phyloP scores from a whole-genome alignment of 1,139 yeast species.

The Arxiozyma heterogenica region DNA sequence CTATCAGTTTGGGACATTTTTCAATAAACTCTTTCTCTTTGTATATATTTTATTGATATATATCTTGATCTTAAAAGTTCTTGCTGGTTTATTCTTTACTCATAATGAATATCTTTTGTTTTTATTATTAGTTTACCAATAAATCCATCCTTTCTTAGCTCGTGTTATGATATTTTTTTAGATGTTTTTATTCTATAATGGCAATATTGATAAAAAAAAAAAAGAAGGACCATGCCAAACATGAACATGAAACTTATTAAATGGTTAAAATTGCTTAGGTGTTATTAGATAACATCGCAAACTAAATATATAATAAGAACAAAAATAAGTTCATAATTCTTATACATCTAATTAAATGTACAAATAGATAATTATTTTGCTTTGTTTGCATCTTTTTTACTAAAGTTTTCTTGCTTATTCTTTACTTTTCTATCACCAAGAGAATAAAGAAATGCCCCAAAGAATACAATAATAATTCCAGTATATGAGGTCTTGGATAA shows the following conservation, averaged over 20 bases:
- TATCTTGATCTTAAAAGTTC: background rate
- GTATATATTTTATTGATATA: background rate
- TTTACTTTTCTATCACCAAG: background rate
- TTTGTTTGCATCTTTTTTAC: no score
- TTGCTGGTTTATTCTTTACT: background rate
- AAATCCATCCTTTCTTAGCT: background rate
- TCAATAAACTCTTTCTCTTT: background rate
- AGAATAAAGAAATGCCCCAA: slow-evolving; percentile 45
- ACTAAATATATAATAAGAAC: no score
- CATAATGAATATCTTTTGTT: background rate
- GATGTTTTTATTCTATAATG: background rate
- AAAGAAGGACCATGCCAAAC: background rate
- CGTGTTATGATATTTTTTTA: no score
- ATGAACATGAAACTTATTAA: background rate
- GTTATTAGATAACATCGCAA: background rate
- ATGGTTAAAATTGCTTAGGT: no score
- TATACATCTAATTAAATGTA: background rate
- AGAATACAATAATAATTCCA: slow-evolving; percentile 45
- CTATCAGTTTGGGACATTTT: background rate
- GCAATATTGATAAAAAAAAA: no score
- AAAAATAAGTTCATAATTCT: no score
- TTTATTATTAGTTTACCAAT: no score
- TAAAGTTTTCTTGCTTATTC: no score
- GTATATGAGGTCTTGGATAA: slow-evolving; percentile 34
- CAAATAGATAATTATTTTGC: background rate